phyloP scores from a whole-genome alignment of 331 rosid genomes.

The Quercus lobata region DNA sequence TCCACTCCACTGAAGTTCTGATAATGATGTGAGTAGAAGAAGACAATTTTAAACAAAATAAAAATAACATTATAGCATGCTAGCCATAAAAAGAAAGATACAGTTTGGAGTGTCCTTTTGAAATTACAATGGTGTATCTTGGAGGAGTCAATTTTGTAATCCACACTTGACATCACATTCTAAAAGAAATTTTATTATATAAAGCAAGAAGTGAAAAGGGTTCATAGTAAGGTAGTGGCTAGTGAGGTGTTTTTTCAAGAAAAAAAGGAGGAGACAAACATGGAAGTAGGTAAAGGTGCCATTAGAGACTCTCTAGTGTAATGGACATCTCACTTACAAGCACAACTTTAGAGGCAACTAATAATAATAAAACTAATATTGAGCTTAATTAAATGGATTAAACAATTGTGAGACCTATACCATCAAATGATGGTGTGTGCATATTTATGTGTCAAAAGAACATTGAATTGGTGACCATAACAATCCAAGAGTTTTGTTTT shows the following conservation, averaged over 20 bases:
- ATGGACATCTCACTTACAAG: slow-evolving; percentile 63
- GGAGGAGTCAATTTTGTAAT: slow-evolving; percentile 58
- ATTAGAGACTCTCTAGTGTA: slow-evolving; percentile 29
- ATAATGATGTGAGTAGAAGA: slow-evolving; percentile 69
- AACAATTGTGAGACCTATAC: not conserved
- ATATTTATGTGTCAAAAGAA: slow-evolving; percentile 9
- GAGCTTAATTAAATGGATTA: slow-evolving; percentile 26
- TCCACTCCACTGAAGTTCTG: slow-evolving; percentile 59
- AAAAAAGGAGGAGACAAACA: slow-evolving; percentile 31
- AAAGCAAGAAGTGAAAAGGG: slow-evolving; percentile 10
- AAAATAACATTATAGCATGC: slow-evolving; percentile 8
- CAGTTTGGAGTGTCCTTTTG: slow-evolving; percentile 41
- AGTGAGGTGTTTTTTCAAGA: slow-evolving; percentile 44
- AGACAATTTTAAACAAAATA: slow-evolving; percentile 48
- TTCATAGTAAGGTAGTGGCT: slow-evolving; percentile 36
- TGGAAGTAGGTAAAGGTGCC: slow-evolving; percentile 52
- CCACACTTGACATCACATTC: slow-evolving; percentile 65
- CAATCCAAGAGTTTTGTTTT: not conserved
- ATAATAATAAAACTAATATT: not conserved
- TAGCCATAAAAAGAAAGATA: slow-evolving; percentile 26
- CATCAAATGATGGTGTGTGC: not conserved
- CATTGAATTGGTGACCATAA: slow-evolving; percentile 1
- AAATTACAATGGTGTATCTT: slow-evolving; percentile 25
- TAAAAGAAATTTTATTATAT: slow-evolving; percentile 29
- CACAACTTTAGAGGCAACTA: slow-evolving; percentile 39